These are phyloP conservation scores for Ajuga chamaepitys DNA, from an alignment of 257 asterid genomes.

Conservation along the genomic window DNA sequence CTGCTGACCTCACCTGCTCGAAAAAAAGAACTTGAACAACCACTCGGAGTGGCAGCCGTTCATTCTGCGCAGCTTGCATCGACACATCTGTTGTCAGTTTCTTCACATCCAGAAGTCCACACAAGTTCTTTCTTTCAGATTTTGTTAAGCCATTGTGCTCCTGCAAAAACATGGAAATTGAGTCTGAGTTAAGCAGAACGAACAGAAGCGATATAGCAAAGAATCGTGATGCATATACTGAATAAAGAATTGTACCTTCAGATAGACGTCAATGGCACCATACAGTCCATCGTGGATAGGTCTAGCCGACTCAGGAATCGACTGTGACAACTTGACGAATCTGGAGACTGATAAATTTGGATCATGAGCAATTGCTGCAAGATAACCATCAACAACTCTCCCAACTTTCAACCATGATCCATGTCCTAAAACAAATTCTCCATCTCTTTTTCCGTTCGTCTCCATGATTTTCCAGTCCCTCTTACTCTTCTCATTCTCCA, in stretches of 20 bases:
- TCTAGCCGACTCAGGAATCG: constrained; percentile 70
- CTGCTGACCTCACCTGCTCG: constrained; percentile 67
- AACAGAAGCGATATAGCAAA: background rate
- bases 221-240: background rate
- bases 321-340: constrained; percentile 51
- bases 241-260: constrained; percentile 39
- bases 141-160: constrained; percentile 55
- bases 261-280: constrained; percentile 61
- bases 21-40: constrained; percentile 77
- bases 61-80: constrained; percentile 92
- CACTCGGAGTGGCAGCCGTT: constrained; percentile 70
- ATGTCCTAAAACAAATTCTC: constrained; percentile 53
- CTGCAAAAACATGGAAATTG: constrained; percentile 21
- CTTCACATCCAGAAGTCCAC: constrained; percentile 71
- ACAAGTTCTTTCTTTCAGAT: constrained; percentile 63
- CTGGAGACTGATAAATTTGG: constrained; percentile 38
- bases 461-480: constrained; percentile 25
- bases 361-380: constrained; percentile 57
- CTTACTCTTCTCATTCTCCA: constrained; percentile 32
- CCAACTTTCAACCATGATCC: constrained; percentile 71
- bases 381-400: constrained; percentile 59
- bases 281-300: constrained; percentile 77
- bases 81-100: constrained; percentile 59
- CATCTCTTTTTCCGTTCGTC: constrained; percentile 21
- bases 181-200: too few relatives aligned